Conservation (phyloP, 2,329 filamentous ascomycete species). For the Lizonia empirigonia region DNA sequence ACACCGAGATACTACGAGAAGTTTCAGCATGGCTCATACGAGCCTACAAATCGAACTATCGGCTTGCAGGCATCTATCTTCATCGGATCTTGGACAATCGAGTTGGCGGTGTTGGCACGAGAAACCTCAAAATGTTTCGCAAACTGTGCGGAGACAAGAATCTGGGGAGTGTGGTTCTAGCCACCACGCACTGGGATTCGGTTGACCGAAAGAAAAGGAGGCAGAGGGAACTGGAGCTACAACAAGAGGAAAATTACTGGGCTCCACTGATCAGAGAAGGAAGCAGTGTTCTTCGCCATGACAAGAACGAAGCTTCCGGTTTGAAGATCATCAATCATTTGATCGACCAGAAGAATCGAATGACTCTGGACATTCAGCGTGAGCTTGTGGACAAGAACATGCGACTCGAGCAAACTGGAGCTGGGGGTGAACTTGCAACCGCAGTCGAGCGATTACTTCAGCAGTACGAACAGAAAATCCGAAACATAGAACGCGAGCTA, state of each 20-base stretch:
- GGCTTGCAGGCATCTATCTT: constrained; percentile 51
- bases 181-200: constrained; percentile 52
- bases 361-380: neutral
- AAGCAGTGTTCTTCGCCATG: neutral
- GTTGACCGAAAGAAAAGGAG: neutral
- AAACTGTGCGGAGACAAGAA: constrained; percentile 52
- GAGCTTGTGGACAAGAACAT: constrained; percentile 1
- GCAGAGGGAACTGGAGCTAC: neutral
- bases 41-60: constrained; percentile 32
- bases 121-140: constrained; percentile 55
- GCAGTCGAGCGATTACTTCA: neutral
- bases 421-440: neutral
- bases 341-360: neutral
- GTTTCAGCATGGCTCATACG: constrained; percentile 50
- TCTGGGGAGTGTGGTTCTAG: constrained; percentile 51
- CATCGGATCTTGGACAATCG: constrained; percentile 53
- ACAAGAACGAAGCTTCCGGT: neutral
- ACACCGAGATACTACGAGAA: constrained; percentile 53
- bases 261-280: neutral
- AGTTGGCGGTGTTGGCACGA: constrained; percentile 46
- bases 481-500: neutral
- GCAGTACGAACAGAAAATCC: neutral
- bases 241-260: neutral
- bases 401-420: neutral
- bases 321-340: neutral